These are phyloP conservation scores for Fusarium austroafricanum DNA, from an alignment of 2,329 filamentous ascomycete genomes.

Conservation along the genomic window DNA sequence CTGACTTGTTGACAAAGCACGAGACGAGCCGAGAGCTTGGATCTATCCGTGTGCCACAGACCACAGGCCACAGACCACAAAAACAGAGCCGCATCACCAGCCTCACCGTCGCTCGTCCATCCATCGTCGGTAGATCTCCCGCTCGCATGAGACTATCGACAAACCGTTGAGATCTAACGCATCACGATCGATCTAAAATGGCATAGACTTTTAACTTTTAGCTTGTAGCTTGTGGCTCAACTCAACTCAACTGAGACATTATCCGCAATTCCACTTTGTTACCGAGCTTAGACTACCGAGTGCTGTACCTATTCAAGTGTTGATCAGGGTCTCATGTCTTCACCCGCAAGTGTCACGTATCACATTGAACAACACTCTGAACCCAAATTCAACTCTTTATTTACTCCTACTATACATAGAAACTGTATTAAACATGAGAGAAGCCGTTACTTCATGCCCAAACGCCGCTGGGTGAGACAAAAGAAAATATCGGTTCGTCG, in stretches of 20 bases:
- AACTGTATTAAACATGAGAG: background rate
- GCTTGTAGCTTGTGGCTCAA: background rate
- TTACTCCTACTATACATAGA: slow-evolving; percentile 20
- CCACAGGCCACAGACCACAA: slow-evolving; percentile 15
- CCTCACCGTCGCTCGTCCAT: background rate
- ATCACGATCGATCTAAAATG: slow-evolving; percentile 13
- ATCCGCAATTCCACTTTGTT: background rate
- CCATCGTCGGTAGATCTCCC: slow-evolving; percentile 12
- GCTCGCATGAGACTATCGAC: background rate
- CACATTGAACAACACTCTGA: slow-evolving; percentile 7
- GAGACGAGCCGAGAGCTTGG: slow-evolving; percentile 17
- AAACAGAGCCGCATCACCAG: slow-evolving; percentile 20
- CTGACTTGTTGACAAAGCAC: slow-evolving; percentile 13
- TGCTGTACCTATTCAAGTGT: background rate
- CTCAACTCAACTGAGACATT: slow-evolving; percentile 8
- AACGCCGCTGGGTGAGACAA: slow-evolving; percentile 23
- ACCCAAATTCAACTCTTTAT: slow-evolving; percentile 33
- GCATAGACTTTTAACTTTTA: background rate
- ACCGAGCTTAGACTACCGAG: background rate
- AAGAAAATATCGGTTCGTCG: slow-evolving; percentile 2
- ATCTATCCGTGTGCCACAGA: slow-evolving; percentile 11
- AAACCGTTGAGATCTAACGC: slow-evolving; percentile 24
- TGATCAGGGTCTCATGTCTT: slow-evolving; percentile 8
- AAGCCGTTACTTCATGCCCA: slow-evolving; percentile 34
- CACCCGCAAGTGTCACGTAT: slow-evolving; percentile 26